Evolutionary conservation across 1,284 basidiomycete species (phyloP), one percentile per base, ranked within the genome.

Genomic region (Naganishia sp.): DNA sequence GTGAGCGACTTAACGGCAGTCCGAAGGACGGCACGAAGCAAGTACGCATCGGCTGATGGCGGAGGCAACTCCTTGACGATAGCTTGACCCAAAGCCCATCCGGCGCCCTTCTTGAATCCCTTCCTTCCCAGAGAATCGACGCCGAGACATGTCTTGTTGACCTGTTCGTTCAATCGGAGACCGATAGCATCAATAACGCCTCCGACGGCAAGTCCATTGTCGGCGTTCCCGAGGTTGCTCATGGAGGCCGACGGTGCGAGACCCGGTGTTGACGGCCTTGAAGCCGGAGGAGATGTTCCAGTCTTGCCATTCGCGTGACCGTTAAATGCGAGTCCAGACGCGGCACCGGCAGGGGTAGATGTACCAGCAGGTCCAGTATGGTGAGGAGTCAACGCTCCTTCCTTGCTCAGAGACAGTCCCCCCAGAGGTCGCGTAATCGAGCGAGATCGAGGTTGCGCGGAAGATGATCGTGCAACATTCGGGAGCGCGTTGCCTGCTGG

Each of bases 101-200:
- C 80, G 13, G 71, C 70, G n/a, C 74, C 75, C 61, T 77, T 74
- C 63, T 74, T 75, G 69, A 80, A 73, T 0, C 77, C 77, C 67
- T 76, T 79, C 70, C 76, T 76, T 6, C 72, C 64, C 70, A 80
- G 79, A 60, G 66, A 74, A 58, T 81, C 80, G 21, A 79, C 77
- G 9, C 76, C 78, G 3, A 70, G 65, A 50, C 72, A 75, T 17
- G 78, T 75, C 70, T 75, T 78, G 72, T 79, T 80, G 68, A 81
- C 79, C 9, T 70, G 68, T 66, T 81, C 80, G 69, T 76, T 79
- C 57, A 81, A 68, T 31, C 79, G 71, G 15, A 79, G 67, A 4
- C 78, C 75, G 35, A 81, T 74, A 25, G 76, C 77, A 67, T 80
- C 79, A 72, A 81, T 79, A 69, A 78, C 74, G 6, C 58, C 66